These are phyloP conservation scores for Tagetes patula DNA, from an alignment of 129 eudicot species.

Conservation along the genomic window DNA sequence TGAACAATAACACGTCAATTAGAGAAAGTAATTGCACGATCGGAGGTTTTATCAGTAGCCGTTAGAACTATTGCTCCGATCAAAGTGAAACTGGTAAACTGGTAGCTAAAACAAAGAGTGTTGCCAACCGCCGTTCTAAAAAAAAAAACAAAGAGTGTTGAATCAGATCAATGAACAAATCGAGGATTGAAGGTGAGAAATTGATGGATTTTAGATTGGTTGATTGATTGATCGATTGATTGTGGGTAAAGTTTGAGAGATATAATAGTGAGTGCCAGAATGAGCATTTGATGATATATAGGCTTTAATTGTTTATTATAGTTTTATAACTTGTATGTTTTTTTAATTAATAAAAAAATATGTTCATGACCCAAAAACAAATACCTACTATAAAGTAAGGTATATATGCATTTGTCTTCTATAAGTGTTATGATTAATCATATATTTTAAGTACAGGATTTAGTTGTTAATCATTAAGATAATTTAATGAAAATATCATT, in stretches of 20 bases:
- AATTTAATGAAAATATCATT: not conserved
- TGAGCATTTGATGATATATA: constrained; percentile 23
- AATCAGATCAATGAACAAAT: not conserved
- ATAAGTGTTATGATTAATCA: not conserved
- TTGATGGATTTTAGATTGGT: constrained; percentile 6
- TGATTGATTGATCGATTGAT: constrained; percentile 10
- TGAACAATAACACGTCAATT: constrained; percentile 15
- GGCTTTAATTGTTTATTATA: constrained; percentile 3
- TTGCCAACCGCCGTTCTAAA: no score
- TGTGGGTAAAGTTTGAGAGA: constrained; percentile 18
- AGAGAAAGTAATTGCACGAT: not conserved
- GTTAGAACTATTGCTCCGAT: constrained; percentile 22
- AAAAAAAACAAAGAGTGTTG: not conserved
- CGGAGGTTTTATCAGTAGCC: constrained; percentile 25
- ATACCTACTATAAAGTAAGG: constrained; percentile 35
- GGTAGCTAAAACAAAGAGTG: constrained; percentile 1
- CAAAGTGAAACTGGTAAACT: constrained; percentile 9
- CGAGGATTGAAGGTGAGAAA: not conserved
- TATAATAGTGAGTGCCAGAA: constrained; percentile 16
- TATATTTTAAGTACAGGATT: not conserved
- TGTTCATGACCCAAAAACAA: constrained; percentile 5
- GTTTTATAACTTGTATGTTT: not conserved
- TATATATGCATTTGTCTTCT: not conserved
- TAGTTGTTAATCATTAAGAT: not conserved
- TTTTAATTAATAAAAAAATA: not conserved